phyloP scores from a whole-genome alignment of 148 eudicot species.

The Cornus controversa region DNA sequence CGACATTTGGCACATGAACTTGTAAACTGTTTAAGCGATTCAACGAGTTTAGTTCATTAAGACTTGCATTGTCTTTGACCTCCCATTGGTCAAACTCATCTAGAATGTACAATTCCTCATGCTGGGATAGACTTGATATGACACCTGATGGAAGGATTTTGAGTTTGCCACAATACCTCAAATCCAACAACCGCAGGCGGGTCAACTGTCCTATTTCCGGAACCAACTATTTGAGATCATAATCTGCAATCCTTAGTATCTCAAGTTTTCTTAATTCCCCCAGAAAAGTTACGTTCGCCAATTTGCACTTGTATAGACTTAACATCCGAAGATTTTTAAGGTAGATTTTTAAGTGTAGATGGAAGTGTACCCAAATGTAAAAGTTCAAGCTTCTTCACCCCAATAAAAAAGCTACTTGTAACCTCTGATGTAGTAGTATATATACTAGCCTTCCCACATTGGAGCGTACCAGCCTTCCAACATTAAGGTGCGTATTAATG shows the following conservation, averaged over 20 bases:
- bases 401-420: background rate
- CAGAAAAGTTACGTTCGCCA: background rate
- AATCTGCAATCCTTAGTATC: background rate
- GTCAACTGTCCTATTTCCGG: background rate
- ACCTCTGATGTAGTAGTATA: background rate
- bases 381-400: conserved; percentile 2
- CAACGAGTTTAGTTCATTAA: background rate
- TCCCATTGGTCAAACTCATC: background rate
- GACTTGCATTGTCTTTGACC: background rate
- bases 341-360: background rate
- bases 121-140: background rate
- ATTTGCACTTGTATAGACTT: background rate
- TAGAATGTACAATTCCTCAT: conserved; percentile 9
- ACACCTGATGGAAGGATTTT: conserved; percentile 1
- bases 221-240: background rate
- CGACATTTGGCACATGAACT: background rate
- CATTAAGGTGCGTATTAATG: too few relatives aligned
- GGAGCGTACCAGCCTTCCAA: background rate
- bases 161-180: background rate
- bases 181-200: conserved; percentile 7
- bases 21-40: background rate
- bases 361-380: background rate
- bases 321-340: conserved; percentile 7
- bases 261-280: background rate
- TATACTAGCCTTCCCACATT: background rate